Evolutionary conservation across 805 yeast species (phyloP).

Genomic region (Saturnispora serradocipensis): DNA sequence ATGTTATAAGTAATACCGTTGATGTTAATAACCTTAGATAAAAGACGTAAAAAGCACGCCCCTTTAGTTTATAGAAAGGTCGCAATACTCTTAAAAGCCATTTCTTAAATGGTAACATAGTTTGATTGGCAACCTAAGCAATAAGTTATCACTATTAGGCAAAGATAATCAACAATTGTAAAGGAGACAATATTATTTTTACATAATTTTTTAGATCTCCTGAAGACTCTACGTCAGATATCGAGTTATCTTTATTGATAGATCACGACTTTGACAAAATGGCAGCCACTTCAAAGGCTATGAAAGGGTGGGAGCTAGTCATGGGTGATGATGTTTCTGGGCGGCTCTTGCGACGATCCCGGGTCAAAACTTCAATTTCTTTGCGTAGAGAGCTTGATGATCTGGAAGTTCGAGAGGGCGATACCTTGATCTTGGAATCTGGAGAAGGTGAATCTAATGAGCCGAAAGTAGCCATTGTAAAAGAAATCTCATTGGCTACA

Average conservation of each 20-base stretch:
- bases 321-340: slow-evolving; percentile 10
- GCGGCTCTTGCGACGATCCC: background rate
- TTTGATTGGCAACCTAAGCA: background rate
- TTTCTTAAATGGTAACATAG: background rate
- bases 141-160: background rate
- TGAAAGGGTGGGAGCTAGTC: slow-evolving; percentile 31
- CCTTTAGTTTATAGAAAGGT: slow-evolving; percentile 22
- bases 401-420: slow-evolving; percentile 43
- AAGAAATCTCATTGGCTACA: slow-evolving; percentile 43
- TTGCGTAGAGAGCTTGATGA: slow-evolving; percentile 36
- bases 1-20: background rate
- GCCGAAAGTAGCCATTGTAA: slow-evolving; percentile 39
- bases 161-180: background rate
- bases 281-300: slow-evolving; percentile 20
- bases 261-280: slow-evolving; percentile 8
- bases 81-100: background rate
- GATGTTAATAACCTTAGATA: slow-evolving; percentile 12
- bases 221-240: background rate
- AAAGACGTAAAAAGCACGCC: slow-evolving; percentile 21
- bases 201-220: background rate
- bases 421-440: slow-evolving; percentile 36
- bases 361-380: background rate
- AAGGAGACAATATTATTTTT: background rate
- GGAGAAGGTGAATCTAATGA: slow-evolving; percentile 15
- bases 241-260: background rate